phyloP scores from a whole-genome alignment of 2,329 filamentous ascomycete species.

The Fusarium bactridioides region DNA sequence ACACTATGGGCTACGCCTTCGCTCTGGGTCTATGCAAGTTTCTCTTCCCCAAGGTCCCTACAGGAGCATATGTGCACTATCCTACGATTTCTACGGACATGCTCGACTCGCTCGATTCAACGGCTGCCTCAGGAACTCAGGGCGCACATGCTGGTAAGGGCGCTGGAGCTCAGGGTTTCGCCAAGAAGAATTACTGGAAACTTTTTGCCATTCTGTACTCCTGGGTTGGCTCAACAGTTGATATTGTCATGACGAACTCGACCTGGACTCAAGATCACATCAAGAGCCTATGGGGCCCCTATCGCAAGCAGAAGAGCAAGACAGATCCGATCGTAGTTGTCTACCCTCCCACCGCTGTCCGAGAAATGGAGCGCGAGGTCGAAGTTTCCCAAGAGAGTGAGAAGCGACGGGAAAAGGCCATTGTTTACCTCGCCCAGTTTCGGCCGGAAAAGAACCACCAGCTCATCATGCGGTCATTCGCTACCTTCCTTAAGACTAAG shows the following conservation, averaged over 20 bases:
- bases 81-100: conserved; percentile 99
- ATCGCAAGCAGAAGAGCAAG: conserved; percentile 55
- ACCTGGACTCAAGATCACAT: conserved; percentile 92
- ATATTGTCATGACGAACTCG: conserved; percentile 97
- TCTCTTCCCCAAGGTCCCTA: conserved; percentile 82
- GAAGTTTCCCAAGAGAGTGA: conserved; percentile 75
- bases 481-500: conserved; percentile 70
- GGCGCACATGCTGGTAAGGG: conserved; percentile 88
- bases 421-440: conserved; percentile 97
- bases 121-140: conserved; percentile 63
- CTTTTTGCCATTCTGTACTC: conserved; percentile 85
- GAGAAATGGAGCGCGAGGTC: conserved; percentile 79
- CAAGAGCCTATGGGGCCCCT: conserved; percentile 77
- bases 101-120: conserved; percentile 80
- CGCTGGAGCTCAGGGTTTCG: conserved; percentile 70
- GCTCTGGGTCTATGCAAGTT: conserved; percentile 82
- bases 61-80: conserved; percentile 95
- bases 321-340: conserved; percentile 73
- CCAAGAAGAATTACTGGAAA: conserved; percentile 87
- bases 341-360: conserved; percentile 91
- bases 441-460: conserved; percentile 96
- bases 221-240: conserved; percentile 81
- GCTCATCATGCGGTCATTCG: conserved; percentile 85
- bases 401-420: conserved; percentile 70
- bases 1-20: conserved; percentile 99